Evolutionary conservation across 1,284 basidiomycete species (phyloP).

Genomic region (Apiotrichum domesticum): DNA sequence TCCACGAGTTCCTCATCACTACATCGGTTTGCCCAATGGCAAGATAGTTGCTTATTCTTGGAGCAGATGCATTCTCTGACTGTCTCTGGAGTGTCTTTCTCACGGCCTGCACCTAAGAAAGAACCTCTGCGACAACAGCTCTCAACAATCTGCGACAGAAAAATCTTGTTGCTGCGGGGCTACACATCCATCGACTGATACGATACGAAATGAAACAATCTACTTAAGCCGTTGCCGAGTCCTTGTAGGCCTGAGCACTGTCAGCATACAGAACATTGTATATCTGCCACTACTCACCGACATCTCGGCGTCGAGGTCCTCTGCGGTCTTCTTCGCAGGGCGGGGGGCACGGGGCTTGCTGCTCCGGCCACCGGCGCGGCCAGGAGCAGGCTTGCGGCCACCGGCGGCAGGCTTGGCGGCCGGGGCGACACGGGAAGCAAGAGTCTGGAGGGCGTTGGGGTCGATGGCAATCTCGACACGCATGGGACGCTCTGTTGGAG

Average conservation of each 20-base stretch:
- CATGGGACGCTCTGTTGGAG: conserved; percentile 80
- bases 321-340: conserved; percentile 53
- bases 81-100: no score
- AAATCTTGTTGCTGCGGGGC: background rate
- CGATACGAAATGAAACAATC: background rate
- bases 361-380: conserved; percentile 55
- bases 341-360: conserved; percentile 43
- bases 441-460: conserved; percentile 65
- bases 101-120: no score
- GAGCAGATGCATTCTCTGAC: no score
- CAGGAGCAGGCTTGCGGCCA: conserved; percentile 27
- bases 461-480: conserved; percentile 96
- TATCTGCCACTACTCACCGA: conserved; percentile 54
- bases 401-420: conserved; percentile 47
- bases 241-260: background rate
- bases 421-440: conserved; percentile 54
- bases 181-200: conserved; percentile 2
- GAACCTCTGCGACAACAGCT: no score
- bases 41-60: no score
- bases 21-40: no score
- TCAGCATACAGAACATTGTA: no score
- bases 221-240: background rate
- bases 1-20: no score
- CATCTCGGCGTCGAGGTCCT: conserved; percentile 60
- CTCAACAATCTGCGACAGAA: no score